Conservation (phyloP, 2,329 filamentous ascomycete species). For the Ascochyta koolunga region DNA sequence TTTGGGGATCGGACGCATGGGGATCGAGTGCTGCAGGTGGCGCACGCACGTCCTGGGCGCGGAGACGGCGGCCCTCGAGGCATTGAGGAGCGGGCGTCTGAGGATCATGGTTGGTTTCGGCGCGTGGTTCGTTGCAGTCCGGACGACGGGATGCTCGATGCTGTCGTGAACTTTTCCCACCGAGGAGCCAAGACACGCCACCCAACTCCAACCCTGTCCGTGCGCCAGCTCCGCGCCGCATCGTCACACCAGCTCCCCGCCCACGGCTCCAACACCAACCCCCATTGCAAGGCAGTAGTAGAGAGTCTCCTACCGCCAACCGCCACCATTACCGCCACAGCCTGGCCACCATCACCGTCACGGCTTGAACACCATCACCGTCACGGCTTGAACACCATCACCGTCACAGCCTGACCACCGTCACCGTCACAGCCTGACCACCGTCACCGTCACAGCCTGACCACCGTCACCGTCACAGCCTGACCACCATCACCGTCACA, state of each 20-base stretch:
- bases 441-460: too few relatives aligned
- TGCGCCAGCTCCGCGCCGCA: neutral
- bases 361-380: too few relatives aligned
- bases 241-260: neutral
- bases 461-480: too few relatives aligned
- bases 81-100: constrained; percentile 41
- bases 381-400: too few relatives aligned
- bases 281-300: constrained; percentile 69
- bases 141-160: neutral
- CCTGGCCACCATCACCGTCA: too few relatives aligned
- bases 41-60: constrained; percentile 41
- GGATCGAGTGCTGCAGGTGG: constrained; percentile 49
- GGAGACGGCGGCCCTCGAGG: constrained; percentile 32
- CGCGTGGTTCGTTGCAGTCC: neutral
- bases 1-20: constrained; percentile 61
- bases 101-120: constrained; percentile 47
- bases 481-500: too few relatives aligned
- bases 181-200: constrained; percentile 35
- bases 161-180: constrained; percentile 36
- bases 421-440: too few relatives aligned
- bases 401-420: too few relatives aligned
- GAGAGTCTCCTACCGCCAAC: too few relatives aligned
- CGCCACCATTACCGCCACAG: too few relatives aligned
- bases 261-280: neutral
- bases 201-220: neutral